Evolutionary conservation across 2,329 filamentous ascomycete species (phyloP), one percentile per base, ranked within the genome.

Genomic region (Aureobasidium sp.): DNA sequence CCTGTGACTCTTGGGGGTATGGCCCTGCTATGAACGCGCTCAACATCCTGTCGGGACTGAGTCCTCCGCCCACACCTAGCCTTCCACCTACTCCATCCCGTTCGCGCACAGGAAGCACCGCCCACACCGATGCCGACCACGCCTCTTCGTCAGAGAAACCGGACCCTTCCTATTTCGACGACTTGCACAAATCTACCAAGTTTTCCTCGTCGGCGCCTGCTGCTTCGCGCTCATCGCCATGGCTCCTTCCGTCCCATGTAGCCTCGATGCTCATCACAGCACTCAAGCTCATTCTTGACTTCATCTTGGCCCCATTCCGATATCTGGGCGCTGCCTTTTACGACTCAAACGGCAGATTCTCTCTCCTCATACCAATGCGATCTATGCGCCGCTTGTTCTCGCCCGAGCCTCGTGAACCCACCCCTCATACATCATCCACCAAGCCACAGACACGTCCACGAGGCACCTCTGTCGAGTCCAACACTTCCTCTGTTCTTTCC

Each of bases 261-360:
- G 86, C 86, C 46, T 83, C 84, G 63, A 85, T 86, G 63, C 78
- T 97, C 63, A 82, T 93, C 64, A 86, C 88, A 68, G 89, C 90
- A 6, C 81, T 96, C 68, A 86, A 87, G 67, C 89, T 90, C 77
- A 81, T 97, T 51, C 76, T 96, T 61, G 87, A 88, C 55, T 89
- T 90, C 15, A 77, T 97, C 64, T 84, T 88, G 29, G 86, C 88
- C 26, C 93, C 93, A 1, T 89, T 87, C 20, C 83, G 92, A 55
- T 97, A 93, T 75, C 76, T 96, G 62, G 84, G 92, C 64, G 87
- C 89, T 66, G 92, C 84, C 71, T 88, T 97, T 69, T 93, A 89
- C 76, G 87, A 95, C 70, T 86, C 91, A 50, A 78, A 89, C 63
- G 91, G 91, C 56, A 81, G 81, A 56, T 96, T 96, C 73, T 88